These are phyloP conservation scores for Prototheca stagnorum DNA, from an alignment of 163 green algal genomes.

Conservation along the genomic window DNA sequence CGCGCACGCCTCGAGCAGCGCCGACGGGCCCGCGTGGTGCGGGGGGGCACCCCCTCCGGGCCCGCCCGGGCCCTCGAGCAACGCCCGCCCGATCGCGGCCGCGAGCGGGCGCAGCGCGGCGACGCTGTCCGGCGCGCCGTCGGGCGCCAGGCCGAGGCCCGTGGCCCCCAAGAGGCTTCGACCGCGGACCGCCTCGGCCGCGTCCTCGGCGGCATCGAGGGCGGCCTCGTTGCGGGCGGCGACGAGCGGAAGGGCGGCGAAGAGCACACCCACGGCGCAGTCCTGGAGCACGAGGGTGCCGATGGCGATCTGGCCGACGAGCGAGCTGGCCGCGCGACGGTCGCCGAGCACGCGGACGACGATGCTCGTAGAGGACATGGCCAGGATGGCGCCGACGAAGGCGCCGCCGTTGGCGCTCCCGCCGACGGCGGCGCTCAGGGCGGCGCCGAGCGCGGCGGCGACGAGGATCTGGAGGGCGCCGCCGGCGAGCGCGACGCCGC, in stretches of 20 bases:
- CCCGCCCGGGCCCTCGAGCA: background rate
- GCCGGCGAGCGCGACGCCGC: slow-evolving; percentile 51
- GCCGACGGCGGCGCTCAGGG: slow-evolving; percentile 35
- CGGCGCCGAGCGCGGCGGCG: slow-evolving; percentile 22
- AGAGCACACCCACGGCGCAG: slow-evolving; percentile 80
- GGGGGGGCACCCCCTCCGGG: too few relatives aligned
- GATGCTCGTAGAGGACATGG: slow-evolving; percentile 64
- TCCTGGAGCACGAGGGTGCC: slow-evolving; percentile 80
- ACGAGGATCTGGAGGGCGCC: slow-evolving; percentile 40
- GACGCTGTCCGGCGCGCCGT: too few relatives aligned
- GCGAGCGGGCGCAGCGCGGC: too few relatives aligned
- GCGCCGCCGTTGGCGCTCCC: slow-evolving; percentile 28
- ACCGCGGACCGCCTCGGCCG: too few relatives aligned
- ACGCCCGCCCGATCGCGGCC: background rate
- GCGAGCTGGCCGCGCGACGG: slow-evolving; percentile 17
- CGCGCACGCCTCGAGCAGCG: too few relatives aligned
- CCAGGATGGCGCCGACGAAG: slow-evolving; percentile 69
- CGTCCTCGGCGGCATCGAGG: slow-evolving; percentile 4
- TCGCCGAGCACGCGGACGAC: slow-evolving; percentile 74
- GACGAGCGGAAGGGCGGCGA: slow-evolving; percentile 76
- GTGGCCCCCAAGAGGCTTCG: too few relatives aligned
- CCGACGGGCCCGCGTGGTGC: too few relatives aligned
- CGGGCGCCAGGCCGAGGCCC: too few relatives aligned
- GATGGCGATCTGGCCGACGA: slow-evolving; percentile 67
- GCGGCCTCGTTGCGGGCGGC: slow-evolving; percentile 12